phyloP scores from a whole-genome alignment of 129 eudicot species.

The Heracleum sosnowskyi region DNA sequence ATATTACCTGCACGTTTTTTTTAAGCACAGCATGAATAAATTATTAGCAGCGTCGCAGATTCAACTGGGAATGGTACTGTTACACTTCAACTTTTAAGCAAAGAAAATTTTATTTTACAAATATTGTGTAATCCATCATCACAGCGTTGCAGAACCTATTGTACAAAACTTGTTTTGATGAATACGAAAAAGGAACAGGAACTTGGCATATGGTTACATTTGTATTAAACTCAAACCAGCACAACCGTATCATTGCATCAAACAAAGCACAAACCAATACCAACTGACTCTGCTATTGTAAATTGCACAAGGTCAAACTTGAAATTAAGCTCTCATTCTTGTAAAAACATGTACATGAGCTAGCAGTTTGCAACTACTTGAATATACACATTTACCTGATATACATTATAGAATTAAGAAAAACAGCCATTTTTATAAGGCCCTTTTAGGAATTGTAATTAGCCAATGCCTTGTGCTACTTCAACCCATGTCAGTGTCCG shows the following conservation, averaged over 20 bases:
- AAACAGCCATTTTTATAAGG: conserved; percentile 1
- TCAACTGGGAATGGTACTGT: too few relatives aligned
- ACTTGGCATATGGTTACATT: not conserved
- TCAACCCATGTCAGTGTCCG: conserved; percentile 39
- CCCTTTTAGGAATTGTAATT: not conserved
- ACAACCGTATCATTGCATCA: not conserved
- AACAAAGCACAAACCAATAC: not conserved
- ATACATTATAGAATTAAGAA: conserved; percentile 6
- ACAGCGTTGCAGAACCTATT: not conserved
- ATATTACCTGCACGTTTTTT: too few relatives aligned
- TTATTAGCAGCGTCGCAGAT: too few relatives aligned
- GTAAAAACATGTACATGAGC: not conserved
- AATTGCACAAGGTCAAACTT: not conserved
- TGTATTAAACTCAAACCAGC: not conserved
- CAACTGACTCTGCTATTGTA: not conserved
- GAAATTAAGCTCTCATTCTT: not conserved
- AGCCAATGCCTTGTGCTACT: conserved; percentile 1
- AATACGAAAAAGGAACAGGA: not conserved
- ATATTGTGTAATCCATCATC: not conserved
- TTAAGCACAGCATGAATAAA: too few relatives aligned
- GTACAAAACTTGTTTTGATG: not conserved
- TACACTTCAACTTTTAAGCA: too few relatives aligned
- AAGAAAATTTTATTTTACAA: not conserved
- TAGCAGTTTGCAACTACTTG: not conserved
- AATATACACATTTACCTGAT: conserved; percentile 38